These are phyloP conservation scores for Psophocarpus tetragonolobus DNA, from an alignment of 306 rosid species.

Conservation along the genomic window DNA sequence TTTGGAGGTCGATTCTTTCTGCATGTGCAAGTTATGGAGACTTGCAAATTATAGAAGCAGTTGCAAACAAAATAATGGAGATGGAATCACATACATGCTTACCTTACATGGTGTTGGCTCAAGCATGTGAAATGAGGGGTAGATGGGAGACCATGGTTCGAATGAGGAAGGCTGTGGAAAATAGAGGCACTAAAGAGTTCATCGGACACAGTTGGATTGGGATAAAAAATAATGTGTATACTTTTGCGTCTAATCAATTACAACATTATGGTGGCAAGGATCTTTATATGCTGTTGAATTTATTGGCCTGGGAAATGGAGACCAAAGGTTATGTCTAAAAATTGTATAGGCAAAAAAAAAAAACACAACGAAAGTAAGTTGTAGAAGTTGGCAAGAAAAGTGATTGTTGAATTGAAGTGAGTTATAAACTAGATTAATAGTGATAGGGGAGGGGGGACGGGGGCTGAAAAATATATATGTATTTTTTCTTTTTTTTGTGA, in stretches of 20 bases:
- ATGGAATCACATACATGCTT: constrained; percentile 53
- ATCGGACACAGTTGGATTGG: constrained; percentile 70
- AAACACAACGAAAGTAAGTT: not conserved
- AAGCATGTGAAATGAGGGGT: constrained; percentile 60
- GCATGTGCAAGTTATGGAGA: constrained; percentile 52
- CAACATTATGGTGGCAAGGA: constrained; percentile 59
- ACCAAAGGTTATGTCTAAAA: constrained; percentile 41
- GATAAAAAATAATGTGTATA: constrained; percentile 52
- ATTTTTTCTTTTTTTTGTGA: too few species aligned
- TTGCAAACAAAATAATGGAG: constrained; percentile 60
- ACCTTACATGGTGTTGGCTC: constrained; percentile 65
- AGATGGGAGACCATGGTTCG: constrained; percentile 79
- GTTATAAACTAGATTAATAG: too few species aligned
- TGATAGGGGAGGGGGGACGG: too few species aligned
- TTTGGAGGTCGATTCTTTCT: constrained; percentile 65
- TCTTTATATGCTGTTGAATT: constrained; percentile 54
- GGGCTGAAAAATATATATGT: not conserved
- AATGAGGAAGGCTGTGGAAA: constrained; percentile 54
- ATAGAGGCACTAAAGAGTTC: constrained; percentile 39
- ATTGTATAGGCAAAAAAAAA: not conserved
- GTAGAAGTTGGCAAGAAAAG: not conserved
- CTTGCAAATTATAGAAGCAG: constrained; percentile 59
- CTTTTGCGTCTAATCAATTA: constrained; percentile 60
- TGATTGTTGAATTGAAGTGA: constrained; percentile 8
- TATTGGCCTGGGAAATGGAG: constrained; percentile 64